Base-by-base conservation (phyloP, 495 filamentous ascomycete genomes). In the Trypethelium eluteriae region DNA sequence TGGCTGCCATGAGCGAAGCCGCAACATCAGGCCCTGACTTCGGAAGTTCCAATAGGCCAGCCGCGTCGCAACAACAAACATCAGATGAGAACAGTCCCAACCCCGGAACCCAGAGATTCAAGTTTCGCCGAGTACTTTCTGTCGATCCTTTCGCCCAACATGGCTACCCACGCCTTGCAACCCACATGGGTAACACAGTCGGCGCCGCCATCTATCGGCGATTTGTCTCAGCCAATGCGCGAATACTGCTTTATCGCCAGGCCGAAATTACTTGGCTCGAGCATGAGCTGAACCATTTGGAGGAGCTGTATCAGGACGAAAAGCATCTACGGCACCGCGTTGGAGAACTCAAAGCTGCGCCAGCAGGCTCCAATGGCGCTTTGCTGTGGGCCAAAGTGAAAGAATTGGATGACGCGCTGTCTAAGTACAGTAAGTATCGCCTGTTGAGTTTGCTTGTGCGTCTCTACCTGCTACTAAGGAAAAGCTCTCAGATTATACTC, bases 231-330 rank as follows among this genome's bases (percentile, higher is more conserved):
- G 50, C 76, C 10, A 78, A 76, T 47, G 69, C 71, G 18, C 70
- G 73, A 53, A 76, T 77, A 50, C 46, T 78, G 36, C 69, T 79
- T 10, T 77, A 78, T 64, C 70, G 74, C 39, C 77, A 78, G 68
- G 76, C 74, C 5, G 77, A 74, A 44, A 63, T 76, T 25, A 66
- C 66, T 4, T 63, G 72, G 57, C 72, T 75, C 38, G 68, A 78
- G 66, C 67, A 71, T 56, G 70, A 74, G 41, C 70, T 76, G 0
- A 32, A 65, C 12, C 62, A 65, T 1, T 66, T 74, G 47, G 70
- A 66, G 56, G 57, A 68, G 3, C 5, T 5, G 6, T 35, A n/a
- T 3, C 46, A 46, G 3, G 41, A 61, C 18, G 64, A 73, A 9
- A 69, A 67, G 41, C 38, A 62, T 38, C 47, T 65, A 1, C 62